Evolutionary conservation across 345 rosid genomes (phyloP), one percentile per base, ranked within the genome.

Genomic region (Clarkia xantiana): DNA sequence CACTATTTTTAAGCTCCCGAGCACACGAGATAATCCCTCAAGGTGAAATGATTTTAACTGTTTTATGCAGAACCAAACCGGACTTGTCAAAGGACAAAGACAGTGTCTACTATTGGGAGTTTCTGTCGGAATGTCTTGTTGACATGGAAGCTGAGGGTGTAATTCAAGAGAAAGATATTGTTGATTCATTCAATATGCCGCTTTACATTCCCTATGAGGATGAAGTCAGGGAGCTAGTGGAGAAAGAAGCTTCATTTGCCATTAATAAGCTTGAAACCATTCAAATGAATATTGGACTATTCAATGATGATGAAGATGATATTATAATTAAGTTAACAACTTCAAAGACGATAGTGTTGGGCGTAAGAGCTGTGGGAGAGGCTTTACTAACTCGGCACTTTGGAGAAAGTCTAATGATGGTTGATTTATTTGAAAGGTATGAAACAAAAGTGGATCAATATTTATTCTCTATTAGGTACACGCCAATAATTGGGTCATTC

Each of bases 141-240:
- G 48, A 54, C 25, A 44, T 54, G 49, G 58, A 16, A 2, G 20
- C 25, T 6, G 49, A 54, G 58, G n/a, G n/a, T n/a, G 58, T 34
- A 11, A n/a, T n/a, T 8, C 9, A 47, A 18, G 40, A 47, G 34
- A 19, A 9, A 2, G 42, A 45, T 4, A 13, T 55, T n/a, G n/a
- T n/a, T 12, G 52, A 55, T 14, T 18, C 51, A 0, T 45, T 46
- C 51, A 47, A 56, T 18, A 0, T 56, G 45, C 60, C 60, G 11
- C 38, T 14, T 19, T 56, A 56, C 60, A 22, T 11, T 9, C 53
- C 60, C 9, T 19, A 20, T 22, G 19, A 6, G 4, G 52, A 34
- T 38, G 60, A 56, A 19, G 39, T 47, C 5, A 38, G 17, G 15
- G 53, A 40, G 11, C 23, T 56, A 16, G 38, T 56, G 9, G 18